phyloP scores from a whole-genome alignment of 2,329 filamentous ascomycete species.

The Phyllachora maydis region DNA sequence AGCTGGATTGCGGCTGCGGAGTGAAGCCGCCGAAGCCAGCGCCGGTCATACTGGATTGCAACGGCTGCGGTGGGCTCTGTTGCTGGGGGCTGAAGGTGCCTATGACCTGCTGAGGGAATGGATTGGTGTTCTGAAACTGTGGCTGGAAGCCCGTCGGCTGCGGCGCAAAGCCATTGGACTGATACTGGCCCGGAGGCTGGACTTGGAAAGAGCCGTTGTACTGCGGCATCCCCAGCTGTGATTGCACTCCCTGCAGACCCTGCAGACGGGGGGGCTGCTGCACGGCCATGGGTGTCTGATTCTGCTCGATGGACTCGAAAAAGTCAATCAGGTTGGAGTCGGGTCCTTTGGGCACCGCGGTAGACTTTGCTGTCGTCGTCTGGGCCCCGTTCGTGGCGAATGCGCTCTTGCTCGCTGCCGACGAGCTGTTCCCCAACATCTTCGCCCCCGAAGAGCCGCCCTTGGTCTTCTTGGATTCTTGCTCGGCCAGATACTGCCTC shows the following conservation, averaged over 20 bases:
- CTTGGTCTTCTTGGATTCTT: slow-evolving; percentile 42
- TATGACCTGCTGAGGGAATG: slow-evolving; percentile 14
- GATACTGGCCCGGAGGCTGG: slow-evolving; percentile 15
- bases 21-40: slow-evolving; percentile 72
- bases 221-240: too few species aligned
- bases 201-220: slow-evolving; percentile 12
- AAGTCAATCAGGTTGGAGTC: slow-evolving; percentile 78
- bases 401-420: slow-evolving; percentile 13
- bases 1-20: slow-evolving; percentile 37
- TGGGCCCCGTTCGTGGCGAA: slow-evolving; percentile 7
- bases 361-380: too few species aligned
- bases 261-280: slow-evolving; percentile 15
- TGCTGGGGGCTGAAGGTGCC: slow-evolving; percentile 12
- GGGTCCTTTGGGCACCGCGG: slow-evolving; percentile 29
- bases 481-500: slow-evolving; percentile 75
- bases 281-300: slow-evolving; percentile 49
- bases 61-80: slow-evolving; percentile 17
- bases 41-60: slow-evolving; percentile 36
- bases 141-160: slow-evolving; percentile 17
- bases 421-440: slow-evolving; percentile 14
- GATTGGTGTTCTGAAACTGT: slow-evolving; percentile 18
- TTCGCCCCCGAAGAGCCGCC: slow-evolving; percentile 14
- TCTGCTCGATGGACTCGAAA: slow-evolving; percentile 82
- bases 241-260: too few species aligned
- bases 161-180: slow-evolving; percentile 17